phyloP scores from a whole-genome alignment of 192 early-diverging fungal species.

The Gryganskiella cystojenkinii region DNA sequence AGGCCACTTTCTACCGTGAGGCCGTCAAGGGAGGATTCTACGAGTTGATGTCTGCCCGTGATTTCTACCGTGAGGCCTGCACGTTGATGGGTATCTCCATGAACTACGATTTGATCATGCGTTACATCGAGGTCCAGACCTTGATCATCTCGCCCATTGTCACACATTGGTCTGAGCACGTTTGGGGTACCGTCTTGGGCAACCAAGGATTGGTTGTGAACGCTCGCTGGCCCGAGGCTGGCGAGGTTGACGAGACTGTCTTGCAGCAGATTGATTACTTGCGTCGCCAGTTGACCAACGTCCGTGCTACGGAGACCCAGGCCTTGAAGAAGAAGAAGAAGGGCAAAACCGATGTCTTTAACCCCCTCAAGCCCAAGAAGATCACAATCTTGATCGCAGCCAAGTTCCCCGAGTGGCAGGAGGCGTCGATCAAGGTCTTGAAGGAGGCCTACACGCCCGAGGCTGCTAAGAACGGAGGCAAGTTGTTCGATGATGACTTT shows the following conservation, averaged over 20 bases:
- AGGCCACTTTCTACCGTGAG: conserved; percentile 88
- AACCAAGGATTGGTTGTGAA: conserved; percentile 75
- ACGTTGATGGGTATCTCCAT: conserved; percentile 71
- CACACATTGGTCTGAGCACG: conserved; percentile 94
- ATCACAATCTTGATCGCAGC: conserved; percentile 84
- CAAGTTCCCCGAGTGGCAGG: conserved; percentile 96
- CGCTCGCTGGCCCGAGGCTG: conserved; percentile 69
- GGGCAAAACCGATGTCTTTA: conserved; percentile 61
- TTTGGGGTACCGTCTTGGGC: conserved; percentile 85
- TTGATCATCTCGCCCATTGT: conserved; percentile 89
- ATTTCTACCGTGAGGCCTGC: conserved; percentile 89
- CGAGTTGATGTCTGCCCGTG: conserved; percentile 87
- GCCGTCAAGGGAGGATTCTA: conserved; percentile 93
- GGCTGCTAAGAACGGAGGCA: conserved; percentile 58
- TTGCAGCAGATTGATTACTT: conserved; percentile 85
- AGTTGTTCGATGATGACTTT: conserved; percentile 80
- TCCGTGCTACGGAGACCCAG: conserved; percentile 83
- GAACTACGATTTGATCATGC: conserved; percentile 86
- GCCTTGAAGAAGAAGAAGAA: conserved; percentile 86
- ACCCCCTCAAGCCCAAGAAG: conserved; percentile 71
- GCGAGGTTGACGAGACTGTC: conserved; percentile 73
- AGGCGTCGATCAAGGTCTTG: conserved; percentile 66
- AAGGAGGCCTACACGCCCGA: conserved; percentile 56
- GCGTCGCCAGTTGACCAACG: conserved; percentile 73
- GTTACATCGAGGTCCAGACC: conserved; percentile 88